Percentiles rank a stretch among this genome's conserved stretches.
These are phyloP conservation scores for Leccinum longicurvipes DNA, from an alignment of 768 basidiomycete genomes.

Conservation along the genomic window DNA sequence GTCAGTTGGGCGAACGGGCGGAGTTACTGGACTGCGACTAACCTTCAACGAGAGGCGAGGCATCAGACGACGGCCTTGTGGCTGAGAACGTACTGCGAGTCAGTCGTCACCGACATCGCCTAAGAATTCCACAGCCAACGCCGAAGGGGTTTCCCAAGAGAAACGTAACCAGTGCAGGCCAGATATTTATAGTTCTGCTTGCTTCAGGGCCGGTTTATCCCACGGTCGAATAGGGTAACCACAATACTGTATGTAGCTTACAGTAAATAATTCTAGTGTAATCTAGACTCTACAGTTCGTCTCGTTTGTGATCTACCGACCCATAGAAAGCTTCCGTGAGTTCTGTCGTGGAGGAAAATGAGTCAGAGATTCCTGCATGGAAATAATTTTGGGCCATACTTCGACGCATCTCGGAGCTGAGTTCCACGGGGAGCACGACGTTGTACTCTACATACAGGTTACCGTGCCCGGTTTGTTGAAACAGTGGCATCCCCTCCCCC, in stretches of 20 bases:
- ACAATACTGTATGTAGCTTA: neutral
- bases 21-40: neutral
- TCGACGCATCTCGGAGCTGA: slow-evolving; percentile 62
- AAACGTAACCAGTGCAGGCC: neutral
- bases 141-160: slow-evolving; percentile 35
- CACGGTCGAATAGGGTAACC: slow-evolving; percentile 17
- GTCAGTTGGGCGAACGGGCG: neutral
- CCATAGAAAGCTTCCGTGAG: slow-evolving; percentile 52
- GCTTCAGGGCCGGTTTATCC: slow-evolving; percentile 31
- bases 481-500: slow-evolving; percentile 87
- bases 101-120: neutral
- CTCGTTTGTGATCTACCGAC: slow-evolving; percentile 30
- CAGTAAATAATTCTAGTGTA: neutral
- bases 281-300: slow-evolving; percentile 36
- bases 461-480: slow-evolving; percentile 57
- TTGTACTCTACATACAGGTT: slow-evolving; percentile 92
- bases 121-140: slow-evolving; percentile 1
- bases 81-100: slow-evolving; percentile 5
- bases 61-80: slow-evolving; percentile 19
- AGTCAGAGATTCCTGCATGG: neutral
- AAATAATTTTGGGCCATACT: slow-evolving; percentile 53
- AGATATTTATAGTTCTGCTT: slow-evolving; percentile 12
- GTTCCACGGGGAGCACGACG: slow-evolving; percentile 78
- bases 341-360: slow-evolving; percentile 39
- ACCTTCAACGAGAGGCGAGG: neutral